Percentiles rank a stretch among this genome's conserved stretches.
These are phyloP conservation scores for Fusarium udum DNA, from an alignment of 2,329 filamentous ascomycete genomes.

Conservation along the genomic window DNA sequence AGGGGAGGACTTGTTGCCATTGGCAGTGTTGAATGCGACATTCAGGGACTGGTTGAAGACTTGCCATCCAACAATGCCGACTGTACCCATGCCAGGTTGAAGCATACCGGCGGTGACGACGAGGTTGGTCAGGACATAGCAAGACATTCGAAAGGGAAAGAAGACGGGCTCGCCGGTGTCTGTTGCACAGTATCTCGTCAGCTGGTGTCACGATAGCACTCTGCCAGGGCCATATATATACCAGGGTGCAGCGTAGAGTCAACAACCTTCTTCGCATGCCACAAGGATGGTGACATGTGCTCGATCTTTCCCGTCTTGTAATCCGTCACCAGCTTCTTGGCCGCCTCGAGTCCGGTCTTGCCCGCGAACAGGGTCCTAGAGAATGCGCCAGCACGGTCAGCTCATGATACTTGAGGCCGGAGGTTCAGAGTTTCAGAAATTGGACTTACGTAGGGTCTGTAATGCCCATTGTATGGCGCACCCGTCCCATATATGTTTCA, in stretches of 20 bases:
- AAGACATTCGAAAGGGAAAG: slow-evolving; percentile 97
- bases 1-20: slow-evolving; percentile 96
- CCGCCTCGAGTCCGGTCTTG: slow-evolving; percentile 79
- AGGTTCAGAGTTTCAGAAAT: neutral
- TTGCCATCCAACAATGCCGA: slow-evolving; percentile 92
- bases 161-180: slow-evolving; percentile 94
- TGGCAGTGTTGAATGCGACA: slow-evolving; percentile 96
- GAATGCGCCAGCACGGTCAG: slow-evolving; percentile 16
- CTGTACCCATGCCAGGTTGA: slow-evolving; percentile 83
- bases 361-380: slow-evolving; percentile 88
- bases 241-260: slow-evolving; percentile 96
- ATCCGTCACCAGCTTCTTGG: slow-evolving; percentile 80
- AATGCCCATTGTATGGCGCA: slow-evolving; percentile 87
- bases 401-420: neutral
- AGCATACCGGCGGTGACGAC: slow-evolving; percentile 97
- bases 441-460: slow-evolving; percentile 90
- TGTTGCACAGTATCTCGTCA: slow-evolving; percentile 49
- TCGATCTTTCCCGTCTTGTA: slow-evolving; percentile 87
- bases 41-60: slow-evolving; percentile 97
- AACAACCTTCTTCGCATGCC: slow-evolving; percentile 95
- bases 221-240: slow-evolving; percentile 56
- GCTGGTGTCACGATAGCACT: slow-evolving; percentile 4
- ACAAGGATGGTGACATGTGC: slow-evolving; percentile 89
- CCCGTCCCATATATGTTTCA: slow-evolving; percentile 92
- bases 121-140: slow-evolving; percentile 91